Conservation (phyloP, 768 basidiomycete species). For the Peribolospora baueri region DNA sequence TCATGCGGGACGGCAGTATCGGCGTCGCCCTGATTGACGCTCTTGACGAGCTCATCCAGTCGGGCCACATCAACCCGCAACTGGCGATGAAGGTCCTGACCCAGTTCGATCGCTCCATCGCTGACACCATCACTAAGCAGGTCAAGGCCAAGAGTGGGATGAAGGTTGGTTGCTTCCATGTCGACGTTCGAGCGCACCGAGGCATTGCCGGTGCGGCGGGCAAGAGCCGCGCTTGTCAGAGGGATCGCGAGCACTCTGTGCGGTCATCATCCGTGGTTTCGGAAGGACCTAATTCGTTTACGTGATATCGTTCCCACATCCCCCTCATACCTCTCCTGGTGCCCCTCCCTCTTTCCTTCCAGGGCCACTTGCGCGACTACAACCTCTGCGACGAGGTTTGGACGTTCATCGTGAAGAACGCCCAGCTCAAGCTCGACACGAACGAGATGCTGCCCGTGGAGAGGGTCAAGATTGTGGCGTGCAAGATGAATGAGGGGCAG, state of each 20-base stretch:
- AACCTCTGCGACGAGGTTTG: conserved; percentile 80
- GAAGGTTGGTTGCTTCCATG: conserved; percentile 33
- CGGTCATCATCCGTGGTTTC: too few species aligned
- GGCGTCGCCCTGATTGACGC: conserved; percentile 95
- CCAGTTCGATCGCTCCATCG: conserved; percentile 94
- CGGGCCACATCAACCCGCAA: conserved; percentile 88
- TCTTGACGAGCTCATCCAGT: conserved; percentile 90
- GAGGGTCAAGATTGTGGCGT: conserved; percentile 91
- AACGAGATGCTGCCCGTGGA: conserved; percentile 37
- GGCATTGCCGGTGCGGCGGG: too few species aligned
- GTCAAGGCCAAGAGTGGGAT: conserved; percentile 86
- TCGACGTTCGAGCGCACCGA: background rate
- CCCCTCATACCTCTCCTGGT: background rate
- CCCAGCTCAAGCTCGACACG: conserved; percentile 87
- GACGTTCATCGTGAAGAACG: conserved; percentile 92
- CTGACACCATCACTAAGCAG: conserved; percentile 72
- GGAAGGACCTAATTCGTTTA: background rate
- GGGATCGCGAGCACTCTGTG: background rate
- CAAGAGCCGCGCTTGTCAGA: too few species aligned
- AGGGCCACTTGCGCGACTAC: conserved; percentile 83
- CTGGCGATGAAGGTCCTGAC: conserved; percentile 95
- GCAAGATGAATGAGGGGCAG: conserved; percentile 79
- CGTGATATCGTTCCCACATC: background rate
- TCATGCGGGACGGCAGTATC: conserved; percentile 32
- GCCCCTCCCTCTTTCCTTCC: background rate